Conservation (phyloP, 2,329 filamentous ascomycete genomes). For the Ophiostoma quercus region DNA sequence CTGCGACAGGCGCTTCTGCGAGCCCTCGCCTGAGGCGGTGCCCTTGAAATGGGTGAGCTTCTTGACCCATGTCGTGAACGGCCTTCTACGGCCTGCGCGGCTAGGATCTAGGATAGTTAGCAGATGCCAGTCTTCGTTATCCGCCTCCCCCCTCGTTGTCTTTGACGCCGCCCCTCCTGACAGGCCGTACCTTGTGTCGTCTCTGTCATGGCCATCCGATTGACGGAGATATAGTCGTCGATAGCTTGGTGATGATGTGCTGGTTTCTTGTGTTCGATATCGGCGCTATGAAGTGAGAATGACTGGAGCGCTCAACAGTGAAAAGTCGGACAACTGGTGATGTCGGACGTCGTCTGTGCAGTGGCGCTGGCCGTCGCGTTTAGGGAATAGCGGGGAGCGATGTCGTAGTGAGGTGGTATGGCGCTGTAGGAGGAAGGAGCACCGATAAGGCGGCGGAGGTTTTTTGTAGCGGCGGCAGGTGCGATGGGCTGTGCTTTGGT, state of each 20-base stretch:
- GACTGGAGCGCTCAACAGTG: neutral
- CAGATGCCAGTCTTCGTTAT: neutral
- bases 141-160: neutral
- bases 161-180: neutral
- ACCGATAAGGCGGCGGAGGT: conserved; percentile 1
- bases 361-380: conserved; percentile 3
- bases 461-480: neutral
- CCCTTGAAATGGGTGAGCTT: conserved; percentile 80
- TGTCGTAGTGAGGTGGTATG: conserved; percentile 3
- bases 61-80: conserved; percentile 92
- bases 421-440: neutral
- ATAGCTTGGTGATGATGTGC: neutral
- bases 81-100: conserved; percentile 63
- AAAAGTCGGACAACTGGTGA: neutral
- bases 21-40: conserved; percentile 54
- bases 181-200: conserved; percentile 30
- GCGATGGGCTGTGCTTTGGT: neutral
- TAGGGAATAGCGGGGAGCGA: conserved; percentile 9
- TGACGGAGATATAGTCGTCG: neutral
- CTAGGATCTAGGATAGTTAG: conserved; percentile 51
- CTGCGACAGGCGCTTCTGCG: conserved; percentile 41
- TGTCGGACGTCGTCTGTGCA: conserved; percentile 2
- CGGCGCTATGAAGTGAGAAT: neutral
- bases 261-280: neutral
- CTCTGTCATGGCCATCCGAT: conserved; percentile 32